Evolutionary conservation across 345 rosid genomes (phyloP).

Genomic region (Gossypium rotundifolium): DNA sequence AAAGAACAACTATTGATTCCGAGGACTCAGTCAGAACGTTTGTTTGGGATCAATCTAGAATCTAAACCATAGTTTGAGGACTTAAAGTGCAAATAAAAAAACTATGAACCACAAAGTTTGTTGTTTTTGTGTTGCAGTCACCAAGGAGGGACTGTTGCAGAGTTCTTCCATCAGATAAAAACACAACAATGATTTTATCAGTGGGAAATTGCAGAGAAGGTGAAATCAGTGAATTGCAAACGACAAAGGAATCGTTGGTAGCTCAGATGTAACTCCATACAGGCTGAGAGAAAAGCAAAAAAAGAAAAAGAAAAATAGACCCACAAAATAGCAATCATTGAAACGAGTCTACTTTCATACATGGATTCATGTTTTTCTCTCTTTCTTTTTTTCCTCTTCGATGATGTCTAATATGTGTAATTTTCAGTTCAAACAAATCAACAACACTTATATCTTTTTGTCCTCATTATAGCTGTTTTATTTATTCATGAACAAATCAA

Average conservation of each 20-base stretch:
- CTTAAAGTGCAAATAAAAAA: background rate
- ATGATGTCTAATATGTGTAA: background rate
- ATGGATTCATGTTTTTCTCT: constrained; percentile 2
- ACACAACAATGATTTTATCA: constrained; percentile 51
- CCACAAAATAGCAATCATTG: constrained; percentile 6
- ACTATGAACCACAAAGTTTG: background rate
- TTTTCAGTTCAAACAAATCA: background rate
- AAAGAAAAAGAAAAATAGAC: background rate
- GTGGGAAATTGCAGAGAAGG: constrained; percentile 61
- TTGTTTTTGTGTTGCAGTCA: constrained; percentile 39
- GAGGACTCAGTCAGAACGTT: too few relatives aligned
- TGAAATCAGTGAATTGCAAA: constrained; percentile 50
- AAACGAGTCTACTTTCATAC: background rate
- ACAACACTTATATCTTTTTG: background rate
- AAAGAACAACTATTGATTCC: too few relatives aligned
- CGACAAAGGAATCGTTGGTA: background rate
- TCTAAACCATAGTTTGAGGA: too few relatives aligned
- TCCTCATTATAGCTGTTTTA: background rate
- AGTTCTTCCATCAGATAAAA: constrained; percentile 50
- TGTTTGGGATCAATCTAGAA: too few relatives aligned
- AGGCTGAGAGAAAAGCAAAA: background rate
- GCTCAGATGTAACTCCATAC: background rate
- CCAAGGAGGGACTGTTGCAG: constrained; percentile 84
- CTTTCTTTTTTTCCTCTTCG: background rate
- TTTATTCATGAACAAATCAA: too few relatives aligned